These are phyloP conservation scores for Podochytrium sp. DNA, from an alignment of 192 early-diverging fungal genomes.

Conservation along the genomic window DNA sequence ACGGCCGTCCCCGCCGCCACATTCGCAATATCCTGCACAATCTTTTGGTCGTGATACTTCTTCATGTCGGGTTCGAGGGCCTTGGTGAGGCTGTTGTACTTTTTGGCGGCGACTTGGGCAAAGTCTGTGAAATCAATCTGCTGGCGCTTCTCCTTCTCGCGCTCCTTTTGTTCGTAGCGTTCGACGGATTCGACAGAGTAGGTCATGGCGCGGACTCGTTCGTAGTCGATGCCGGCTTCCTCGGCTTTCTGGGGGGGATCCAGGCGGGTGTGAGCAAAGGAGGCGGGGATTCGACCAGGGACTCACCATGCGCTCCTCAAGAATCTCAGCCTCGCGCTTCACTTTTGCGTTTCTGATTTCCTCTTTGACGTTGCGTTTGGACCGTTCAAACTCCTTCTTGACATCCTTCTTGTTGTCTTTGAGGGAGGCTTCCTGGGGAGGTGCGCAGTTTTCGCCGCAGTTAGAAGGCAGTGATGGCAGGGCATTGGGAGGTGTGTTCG, in stretches of 20 bases:
- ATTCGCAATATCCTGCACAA: constrained; percentile 41
- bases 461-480: neutral
- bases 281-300: too few relatives aligned
- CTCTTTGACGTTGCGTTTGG: constrained; percentile 67
- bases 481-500: too few relatives aligned
- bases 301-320: constrained; percentile 54
- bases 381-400: constrained; percentile 74
- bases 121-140: constrained; percentile 89
- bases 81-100: constrained; percentile 79
- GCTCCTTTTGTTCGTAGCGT: constrained; percentile 81
- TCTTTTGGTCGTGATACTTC: constrained; percentile 73
- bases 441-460: neutral
- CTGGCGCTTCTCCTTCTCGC: constrained; percentile 62
- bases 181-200: constrained; percentile 89
- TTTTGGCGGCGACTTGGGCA: constrained; percentile 82
- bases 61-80: constrained; percentile 85
- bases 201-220: constrained; percentile 78
- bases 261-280: too few relatives aligned
- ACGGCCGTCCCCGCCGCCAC: constrained; percentile 41
- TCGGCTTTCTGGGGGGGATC: constrained; percentile 51
- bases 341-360: constrained; percentile 67
- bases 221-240: constrained; percentile 80
- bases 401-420: constrained; percentile 72
- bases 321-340: constrained; percentile 71
- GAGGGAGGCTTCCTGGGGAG: constrained; percentile 21